Base-by-base conservation (phyloP, 805 yeast genomes). In the Hanseniaspora thailandica region DNA sequence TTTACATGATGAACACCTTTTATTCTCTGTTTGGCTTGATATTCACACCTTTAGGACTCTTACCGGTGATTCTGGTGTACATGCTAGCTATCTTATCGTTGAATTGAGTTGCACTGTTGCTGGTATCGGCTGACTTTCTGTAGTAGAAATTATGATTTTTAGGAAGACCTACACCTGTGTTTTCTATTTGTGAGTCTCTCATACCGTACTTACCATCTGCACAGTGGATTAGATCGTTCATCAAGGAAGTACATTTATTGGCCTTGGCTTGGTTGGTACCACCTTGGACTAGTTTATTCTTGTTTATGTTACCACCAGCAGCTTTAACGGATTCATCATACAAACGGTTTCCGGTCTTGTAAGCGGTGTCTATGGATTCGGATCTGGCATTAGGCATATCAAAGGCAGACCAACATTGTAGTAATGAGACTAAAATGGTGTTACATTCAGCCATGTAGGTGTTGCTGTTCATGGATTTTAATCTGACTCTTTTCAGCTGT, bases 351-450 rank as follows among this genome's bases (percentile, higher is more conserved):
- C 54, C 54, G 19, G 54, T 49, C 28, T 49, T 36, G 43, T 49
- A 49, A 13, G 47, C 54, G 13, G 39, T 25, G 4, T 39, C 43
- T 33, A 45, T 45, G 17, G 54, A 49, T 17, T 49, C 43, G 4
- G 54, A 93, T 89, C 67, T 87, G 95, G 47, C 94, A 90, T 69
- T 86, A 85, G 23, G 96, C 85, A 49, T 38, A 9, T 49, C 47
- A 43, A 41, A 49, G 9, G 44, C 43, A 2, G 96, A 94, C 97
- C 97, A 89, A 71, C 97, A 89, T 73, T 84, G 86, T 60, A 89
- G 72, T 66, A 89, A 74, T 46, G 86, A 82, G 1, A 93, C 81
- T 89, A 89, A 85, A 58, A 84, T 70, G 54, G 86, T 87, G 56
- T 80, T 67, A 67, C 96, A 88, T 55, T 86, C 80, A 60, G 82